Base-by-base conservation (phyloP, 495 filamentous ascomycete species). In the Penicillium chermesinum region DNA sequence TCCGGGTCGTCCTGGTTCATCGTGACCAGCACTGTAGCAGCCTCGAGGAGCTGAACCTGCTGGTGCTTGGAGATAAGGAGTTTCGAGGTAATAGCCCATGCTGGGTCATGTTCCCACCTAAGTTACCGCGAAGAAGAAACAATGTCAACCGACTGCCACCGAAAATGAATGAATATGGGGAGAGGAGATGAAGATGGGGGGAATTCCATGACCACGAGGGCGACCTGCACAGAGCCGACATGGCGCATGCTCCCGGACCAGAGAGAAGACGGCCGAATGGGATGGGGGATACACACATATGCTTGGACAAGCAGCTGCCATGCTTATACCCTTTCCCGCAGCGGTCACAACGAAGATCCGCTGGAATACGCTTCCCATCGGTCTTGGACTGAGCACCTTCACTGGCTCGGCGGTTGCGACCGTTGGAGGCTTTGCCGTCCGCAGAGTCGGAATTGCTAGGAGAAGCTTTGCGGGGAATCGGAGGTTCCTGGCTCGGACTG, bases 241-340 rank as follows among this genome's bases (percentile, higher is more conserved):
- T 72, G 65, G 64, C 57, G 62, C 65, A 72, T 62, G 52, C 53
- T 62, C 64, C 64, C 55, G 57, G 61, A 57, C 61, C 61, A 67
- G 62, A 59, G 56, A 49, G 41, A 49, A 43, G 58, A 58, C 58
- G 69, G 65, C 65, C 68, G 70, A 69, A 65, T 65, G 66, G 58
- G 63, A 65, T 54, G 66, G 60, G 64, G 63, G 52, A 79, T 82
- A 96, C 93, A 83, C 85, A 98, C 93, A 96, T 89, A 85, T 98
- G 93, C 82, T 98, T 98, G 67, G 88, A 93, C 77, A 98, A 84
- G 85, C 93, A 98, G 78, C 94, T 97, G 83, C 91, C 91, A 82
- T 98, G 93, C 85, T 98, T 98, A 83, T 98, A 98, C 73, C 88
- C 90, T 79, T 98, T 98, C 69, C 93, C 93, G 78, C 93, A 98